Base-by-base conservation (phyloP, 2,329 filamentous ascomycete genomes). In the Trichocomaceae sp. region DNA sequence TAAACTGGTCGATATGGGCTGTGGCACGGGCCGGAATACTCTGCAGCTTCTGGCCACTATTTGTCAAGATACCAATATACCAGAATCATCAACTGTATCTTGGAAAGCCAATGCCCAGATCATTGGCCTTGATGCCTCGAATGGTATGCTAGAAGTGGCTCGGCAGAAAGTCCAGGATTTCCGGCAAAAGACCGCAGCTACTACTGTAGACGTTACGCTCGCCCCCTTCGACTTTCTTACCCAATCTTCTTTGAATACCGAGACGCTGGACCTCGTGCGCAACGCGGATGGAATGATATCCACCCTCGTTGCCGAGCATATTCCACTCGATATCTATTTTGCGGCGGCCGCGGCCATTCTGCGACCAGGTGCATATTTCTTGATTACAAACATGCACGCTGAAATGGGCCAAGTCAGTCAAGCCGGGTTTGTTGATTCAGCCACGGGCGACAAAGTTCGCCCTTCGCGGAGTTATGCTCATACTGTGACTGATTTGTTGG, bases 371-470 rank as follows among this genome's bases (percentile, higher is more conserved):
- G 82, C 79, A 0, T 67, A 77, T 47, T 68, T 84, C 5, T 69
- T 86, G 9, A 62, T 86, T n/a, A 86, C 83, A 0, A 86, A 86
- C 62, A 87, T 87, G 84, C 84, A 87, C 64, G 68, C 75, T 1
- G 79, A 85, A 2, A 86, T 86, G 83, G 83, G 82, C 1, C 58
- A 59, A 13, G 72, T 77, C 15, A 79, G 77, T 23, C 82, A 83
- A 62, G 83, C 83, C 0, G 83, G 84, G 0, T 86, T 87, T 61
- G 72, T 82, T 12, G 80, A 83, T 63, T 66, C 66, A 6, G 68
- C 66, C 17, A 75, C 76, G 1, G 78, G 77, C 4, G 71, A 75
- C 47, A 86, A 86, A 70, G 75, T 87, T 15, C 71, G 81, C 47
- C 81, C 82, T 1, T 74, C 69, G 26, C 86, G 83, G 26, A 86